Conservation (phyloP, 768 basidiomycete genomes). For the Phanerochaete carnosa region DNA sequence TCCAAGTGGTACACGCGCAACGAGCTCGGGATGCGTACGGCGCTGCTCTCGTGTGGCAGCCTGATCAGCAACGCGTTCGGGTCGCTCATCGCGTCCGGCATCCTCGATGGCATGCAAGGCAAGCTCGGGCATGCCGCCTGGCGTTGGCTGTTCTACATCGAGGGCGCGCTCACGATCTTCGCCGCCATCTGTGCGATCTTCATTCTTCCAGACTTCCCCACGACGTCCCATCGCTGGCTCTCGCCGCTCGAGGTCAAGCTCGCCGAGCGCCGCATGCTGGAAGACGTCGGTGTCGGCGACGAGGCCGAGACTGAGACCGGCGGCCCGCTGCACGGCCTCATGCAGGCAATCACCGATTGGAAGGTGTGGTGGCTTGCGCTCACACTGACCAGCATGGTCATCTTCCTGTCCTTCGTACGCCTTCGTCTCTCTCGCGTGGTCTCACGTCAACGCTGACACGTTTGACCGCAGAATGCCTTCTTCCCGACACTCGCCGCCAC, state of each 20-base stretch:
- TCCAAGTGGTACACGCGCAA: constrained; percentile 72
- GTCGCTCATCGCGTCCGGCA: constrained; percentile 71
- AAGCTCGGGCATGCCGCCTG: constrained; percentile 66
- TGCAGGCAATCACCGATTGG: constrained; percentile 67
- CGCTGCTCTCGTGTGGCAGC: constrained; percentile 67
- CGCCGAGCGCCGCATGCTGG: constrained; percentile 57
- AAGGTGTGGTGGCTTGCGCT: constrained; percentile 82
- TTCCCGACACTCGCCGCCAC: constrained; percentile 78
- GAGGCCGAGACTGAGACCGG: constrained; percentile 39
- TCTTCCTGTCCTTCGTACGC: constrained; percentile 57
- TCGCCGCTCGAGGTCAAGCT: constrained; percentile 52
- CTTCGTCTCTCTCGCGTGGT: background rate
- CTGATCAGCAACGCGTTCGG: constrained; percentile 83
- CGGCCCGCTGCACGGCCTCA: constrained; percentile 43
- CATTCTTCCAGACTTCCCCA: constrained; percentile 74
- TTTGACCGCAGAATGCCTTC: constrained; percentile 48
- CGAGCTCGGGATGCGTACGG: constrained; percentile 68
- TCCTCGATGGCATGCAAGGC: constrained; percentile 70
- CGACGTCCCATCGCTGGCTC: constrained; percentile 57
- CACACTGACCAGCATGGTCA: constrained; percentile 54
- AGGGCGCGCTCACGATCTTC: constrained; percentile 56
- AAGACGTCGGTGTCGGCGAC: constrained; percentile 57
- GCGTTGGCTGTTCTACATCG: constrained; percentile 79
- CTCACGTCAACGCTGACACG: background rate
- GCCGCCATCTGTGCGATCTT: constrained; percentile 53